Evolutionary conservation across 140 eudicot species (phyloP), one percentile per base, ranked within the genome.

Genomic region (Bidens hawaiensis): DNA sequence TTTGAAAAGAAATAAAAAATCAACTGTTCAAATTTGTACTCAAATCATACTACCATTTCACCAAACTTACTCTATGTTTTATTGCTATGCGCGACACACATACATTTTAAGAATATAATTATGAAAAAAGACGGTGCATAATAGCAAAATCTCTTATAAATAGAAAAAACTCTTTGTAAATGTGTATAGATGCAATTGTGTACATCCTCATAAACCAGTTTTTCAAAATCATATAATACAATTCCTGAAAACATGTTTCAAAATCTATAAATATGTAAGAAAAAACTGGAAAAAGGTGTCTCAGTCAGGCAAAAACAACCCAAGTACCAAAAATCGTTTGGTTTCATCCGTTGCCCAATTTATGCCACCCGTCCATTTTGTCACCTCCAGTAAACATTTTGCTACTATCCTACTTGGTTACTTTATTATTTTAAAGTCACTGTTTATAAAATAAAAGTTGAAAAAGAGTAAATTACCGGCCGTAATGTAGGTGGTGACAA

Each of bases 401-500:
- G 52, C 52, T 46, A 46, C 24, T 16, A 46, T 5, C 52, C 23
- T 46, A 17, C 23, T 45, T 45, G 51, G 24, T 45, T 46, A 42
- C n/a, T n/a, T n/a, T n/a, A n/a, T n/a, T n/a, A 30, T 30, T 17
- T 46, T 4, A 43, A 4, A 5, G 46, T 40, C 46, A n/a, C 14
- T 40, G n/a, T n/a, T n/a, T n/a, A n/a, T n/a, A n/a, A n/a, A n/a
- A 0, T 3, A 78, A 62, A 51, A 41, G 62, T 6, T 34, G 34
- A 60, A 46, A 43, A 38, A 5, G 72, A 57, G 74, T 38, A 62
- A 34, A 68, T 81, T 88, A 93, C 99, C 93, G 97, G 99, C 52
- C 93, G 81, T 31, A 93, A 47, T 18, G 87, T 81, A 74, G 90
- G 78, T 28, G 99, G 99, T 68, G 96, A 93, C 30, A 93, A 52